Base-by-base conservation (phyloP, 1,284 basidiomycete genomes). In the Wolfiporia cocos region DNA sequence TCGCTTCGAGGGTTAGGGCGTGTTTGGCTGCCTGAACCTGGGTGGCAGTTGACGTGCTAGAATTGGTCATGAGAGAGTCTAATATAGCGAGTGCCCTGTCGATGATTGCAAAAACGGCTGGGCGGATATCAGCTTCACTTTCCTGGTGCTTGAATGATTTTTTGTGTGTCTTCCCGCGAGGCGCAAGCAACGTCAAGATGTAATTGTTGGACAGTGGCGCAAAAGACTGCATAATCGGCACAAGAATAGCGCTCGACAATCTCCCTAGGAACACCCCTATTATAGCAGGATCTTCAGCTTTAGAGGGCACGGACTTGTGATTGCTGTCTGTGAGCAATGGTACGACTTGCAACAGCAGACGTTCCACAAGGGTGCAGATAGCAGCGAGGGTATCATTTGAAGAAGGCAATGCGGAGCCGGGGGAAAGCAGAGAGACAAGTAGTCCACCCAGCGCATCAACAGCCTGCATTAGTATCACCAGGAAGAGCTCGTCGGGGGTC, bases 151-250 rank as follows among this genome's bases (percentile, higher is more conserved):
- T n/a, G n/a, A n/a, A n/a, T n/a, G n/a, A n/a, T n/a, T n/a, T n/a
- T n/a, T n/a, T n/a, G n/a, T n/a, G n/a, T 14, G 7, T 28, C 26
- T 28, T 28, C 26, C 9, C 26, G 26, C 26, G 26, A 28, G 26
- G 26, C 26, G 26, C 26, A 7, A 28, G 14, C 14, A 28, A 14
- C 26, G 14, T 14, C 26, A 14, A 28, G 7, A 28, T 9, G 26
- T 28, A 14, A 9, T 7, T 14, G 26, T 14, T 28, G 14, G 57
- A 59, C 22, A 52, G 49, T 11, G 49, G 49, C 7, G 31, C 39
- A 39, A 62, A 51, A 9, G 54, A 49, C 5, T 46, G 55, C 5
- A 59, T 43, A 5, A 50, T 41, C 5, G 61, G 62, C 3, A 50
- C 40, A 9, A 64, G 55, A 12, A 62, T 38, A 17, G 34, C 20